Evolutionary conservation across 1,284 basidiomycete genomes (phyloP).

Genomic region (Pholiota adiposa): DNA sequence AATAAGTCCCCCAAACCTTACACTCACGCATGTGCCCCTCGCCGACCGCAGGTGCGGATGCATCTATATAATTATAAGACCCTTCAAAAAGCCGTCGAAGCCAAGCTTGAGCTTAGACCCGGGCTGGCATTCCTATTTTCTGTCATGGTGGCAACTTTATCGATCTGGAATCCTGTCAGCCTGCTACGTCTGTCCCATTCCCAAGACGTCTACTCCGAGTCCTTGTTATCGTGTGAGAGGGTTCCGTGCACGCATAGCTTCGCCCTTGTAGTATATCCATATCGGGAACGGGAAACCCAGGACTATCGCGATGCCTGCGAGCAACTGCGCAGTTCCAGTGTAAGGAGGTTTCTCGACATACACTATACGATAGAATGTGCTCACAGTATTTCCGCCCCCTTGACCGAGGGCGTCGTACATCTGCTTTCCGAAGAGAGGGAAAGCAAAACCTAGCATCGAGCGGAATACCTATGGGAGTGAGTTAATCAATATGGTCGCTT

Average conservation of each 20-base stretch:
- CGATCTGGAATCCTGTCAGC: no score
- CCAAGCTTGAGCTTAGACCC: no score
- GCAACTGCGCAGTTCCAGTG: conserved; percentile 21
- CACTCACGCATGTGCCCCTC: no score
- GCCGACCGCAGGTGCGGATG: no score
- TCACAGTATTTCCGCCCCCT: conserved; percentile 64
- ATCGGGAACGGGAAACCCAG: conserved; percentile 67
- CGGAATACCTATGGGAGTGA: conserved; percentile 58
- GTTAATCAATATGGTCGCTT: background rate
- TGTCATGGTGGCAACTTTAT: no score
- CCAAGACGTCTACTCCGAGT: background rate
- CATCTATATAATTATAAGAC: no score
- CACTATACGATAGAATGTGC: conserved; percentile 15
- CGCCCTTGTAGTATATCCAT: conserved; percentile 65
- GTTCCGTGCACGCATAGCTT: conserved; percentile 38
- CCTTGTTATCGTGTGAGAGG: conserved; percentile 14
- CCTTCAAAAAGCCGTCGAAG: no score
- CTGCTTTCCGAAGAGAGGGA: conserved; percentile 70
- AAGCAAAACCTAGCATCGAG: conserved; percentile 70
- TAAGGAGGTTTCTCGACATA: background rate
- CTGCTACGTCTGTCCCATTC: no score
- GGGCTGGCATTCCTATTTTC: no score
- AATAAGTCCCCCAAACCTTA: no score
- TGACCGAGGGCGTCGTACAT: conserved; percentile 65
- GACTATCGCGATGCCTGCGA: conserved; percentile 42